Conservation (phyloP, 495 filamentous ascomycete genomes). For the Aspergillus nidulans region DNA sequence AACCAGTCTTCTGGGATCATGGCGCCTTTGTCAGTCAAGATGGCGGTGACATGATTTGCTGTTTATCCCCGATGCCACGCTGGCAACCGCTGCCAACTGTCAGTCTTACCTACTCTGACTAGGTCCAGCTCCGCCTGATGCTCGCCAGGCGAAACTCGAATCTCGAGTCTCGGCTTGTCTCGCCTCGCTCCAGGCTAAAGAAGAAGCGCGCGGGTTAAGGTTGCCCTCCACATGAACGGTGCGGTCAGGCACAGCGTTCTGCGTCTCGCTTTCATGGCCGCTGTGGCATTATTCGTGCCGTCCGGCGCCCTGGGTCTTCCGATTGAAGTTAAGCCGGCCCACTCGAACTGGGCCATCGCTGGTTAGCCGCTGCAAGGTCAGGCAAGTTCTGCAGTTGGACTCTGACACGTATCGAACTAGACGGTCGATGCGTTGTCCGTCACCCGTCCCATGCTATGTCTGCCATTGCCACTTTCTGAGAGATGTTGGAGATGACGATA, state of each 20-base stretch:
- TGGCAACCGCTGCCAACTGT: constrained; percentile 26
- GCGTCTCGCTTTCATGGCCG: not conserved
- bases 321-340: constrained; percentile 15
- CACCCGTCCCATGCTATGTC: constrained; percentile 10
- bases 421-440: constrained; percentile 22
- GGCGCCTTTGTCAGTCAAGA: not conserved
- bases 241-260: constrained; percentile 9
- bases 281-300: not conserved
- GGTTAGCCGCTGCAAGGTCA: constrained; percentile 22
- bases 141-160: constrained; percentile 4
- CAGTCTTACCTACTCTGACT: constrained; percentile 7
- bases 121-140: constrained; percentile 1
- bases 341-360: constrained; percentile 19
- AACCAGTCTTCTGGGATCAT: constrained; percentile 4
- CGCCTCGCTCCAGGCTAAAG: constrained; percentile 7
- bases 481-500: constrained; percentile 7
- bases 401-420: constrained; percentile 26
- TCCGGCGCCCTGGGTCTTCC: not conserved
- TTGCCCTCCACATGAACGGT: not conserved
- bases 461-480: constrained; percentile 17
- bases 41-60: constrained; percentile 3
- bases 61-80: constrained; percentile 19
- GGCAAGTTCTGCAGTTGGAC: constrained; percentile 20
- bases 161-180: not conserved
- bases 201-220: constrained; percentile 4